Evolutionary conservation across 2,329 filamentous ascomycete genomes (phyloP).

Genomic region (Nakataea oryzae): DNA sequence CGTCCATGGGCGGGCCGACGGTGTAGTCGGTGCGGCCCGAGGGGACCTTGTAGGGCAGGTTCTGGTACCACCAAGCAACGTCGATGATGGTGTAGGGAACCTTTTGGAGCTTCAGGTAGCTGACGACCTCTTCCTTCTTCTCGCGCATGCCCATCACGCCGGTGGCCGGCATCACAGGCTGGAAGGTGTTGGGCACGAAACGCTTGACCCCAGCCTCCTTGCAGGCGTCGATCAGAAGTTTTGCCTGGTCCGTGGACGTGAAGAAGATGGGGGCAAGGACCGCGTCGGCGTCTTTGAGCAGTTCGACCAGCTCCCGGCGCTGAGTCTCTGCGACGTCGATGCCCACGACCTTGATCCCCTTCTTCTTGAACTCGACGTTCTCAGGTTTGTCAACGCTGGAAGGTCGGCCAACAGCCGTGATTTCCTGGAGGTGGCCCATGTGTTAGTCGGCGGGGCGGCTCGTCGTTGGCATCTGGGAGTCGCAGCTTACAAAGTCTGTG

Average conservation of each 20-base stretch:
- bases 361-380: neutral
- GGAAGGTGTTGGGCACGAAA: constrained; percentile 13
- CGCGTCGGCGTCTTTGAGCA: constrained; percentile 16
- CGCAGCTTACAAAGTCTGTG: constrained; percentile 1
- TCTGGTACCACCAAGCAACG: constrained; percentile 48
- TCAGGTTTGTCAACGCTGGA: neutral
- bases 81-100: constrained; percentile 48
- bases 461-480: neutral
- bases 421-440: neutral
- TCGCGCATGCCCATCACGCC: constrained; percentile 9
- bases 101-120: constrained; percentile 32
- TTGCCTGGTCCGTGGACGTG: constrained; percentile 9
- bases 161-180: constrained; percentile 5
- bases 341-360: constrained; percentile 2
- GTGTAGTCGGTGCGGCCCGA: constrained; percentile 29
- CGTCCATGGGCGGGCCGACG: constrained; percentile 21
- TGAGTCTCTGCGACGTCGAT: constrained; percentile 1
- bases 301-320: constrained; percentile 10
- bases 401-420: constrained; percentile 3
- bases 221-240: constrained; percentile 18
- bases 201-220: constrained; percentile 17
- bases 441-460: neutral
- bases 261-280: constrained; percentile 15
- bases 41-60: constrained; percentile 18
- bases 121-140: constrained; percentile 38